Percentiles rank a stretch among this genome's conserved stretches.
Evolutionary conservation across 495 filamentous ascomycete species (phyloP).

Genomic region (Parathielavia appendiculata): DNA sequence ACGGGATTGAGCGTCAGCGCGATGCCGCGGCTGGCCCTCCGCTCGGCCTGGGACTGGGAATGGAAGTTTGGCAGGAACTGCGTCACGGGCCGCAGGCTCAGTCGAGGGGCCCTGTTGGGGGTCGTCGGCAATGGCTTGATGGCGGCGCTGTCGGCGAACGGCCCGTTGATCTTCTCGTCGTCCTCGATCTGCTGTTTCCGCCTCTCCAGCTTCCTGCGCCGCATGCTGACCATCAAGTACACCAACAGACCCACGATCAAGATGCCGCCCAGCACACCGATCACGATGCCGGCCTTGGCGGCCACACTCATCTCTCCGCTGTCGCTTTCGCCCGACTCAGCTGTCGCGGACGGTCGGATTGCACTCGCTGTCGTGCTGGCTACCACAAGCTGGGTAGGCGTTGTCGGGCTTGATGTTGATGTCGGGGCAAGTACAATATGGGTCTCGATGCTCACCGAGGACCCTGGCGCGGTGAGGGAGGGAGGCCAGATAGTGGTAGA

Average conservation of each 20-base stretch:
- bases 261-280: constrained; percentile 67
- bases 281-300: constrained; percentile 76
- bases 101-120: constrained; percentile 54
- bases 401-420: constrained; percentile 20
- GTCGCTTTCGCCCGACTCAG: constrained; percentile 29
- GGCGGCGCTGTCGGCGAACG: constrained; percentile 38
- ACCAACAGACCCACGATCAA: constrained; percentile 57
- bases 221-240: constrained; percentile 63
- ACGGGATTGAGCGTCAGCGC: constrained; percentile 38
- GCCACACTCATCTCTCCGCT: constrained; percentile 48
- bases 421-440: background rate
- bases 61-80: constrained; percentile 73
- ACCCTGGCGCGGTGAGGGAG: constrained; percentile 7
- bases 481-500: background rate
- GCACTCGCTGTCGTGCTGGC: constrained; percentile 20
- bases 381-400: background rate
- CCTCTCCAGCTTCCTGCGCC: constrained; percentile 43
- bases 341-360: constrained; percentile 18
- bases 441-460: no score
- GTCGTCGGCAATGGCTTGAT: constrained; percentile 23
- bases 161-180: constrained; percentile 51
- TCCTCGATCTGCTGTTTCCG: constrained; percentile 50
- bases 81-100: constrained; percentile 83
- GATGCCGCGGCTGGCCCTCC: constrained; percentile 46
- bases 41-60: constrained; percentile 24